Percentiles rank a stretch among this genome's conserved stretches.
Conservation (phyloP, 2,329 filamentous ascomycete genomes). For the Penicillium sumatraense region DNA sequence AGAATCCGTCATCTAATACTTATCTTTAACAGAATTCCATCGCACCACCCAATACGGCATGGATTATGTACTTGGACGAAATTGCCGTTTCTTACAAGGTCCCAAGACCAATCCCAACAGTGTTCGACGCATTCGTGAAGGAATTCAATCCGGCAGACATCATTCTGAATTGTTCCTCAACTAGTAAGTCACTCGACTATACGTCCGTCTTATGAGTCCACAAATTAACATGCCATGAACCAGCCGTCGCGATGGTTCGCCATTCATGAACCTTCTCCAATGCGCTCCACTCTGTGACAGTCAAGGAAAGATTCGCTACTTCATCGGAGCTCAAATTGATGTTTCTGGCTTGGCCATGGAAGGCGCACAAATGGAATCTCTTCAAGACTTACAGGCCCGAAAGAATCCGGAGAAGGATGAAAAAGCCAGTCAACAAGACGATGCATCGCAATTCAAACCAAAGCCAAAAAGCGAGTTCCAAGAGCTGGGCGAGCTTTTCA, state of each 20-base stretch:
- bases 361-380: conserved; percentile 66
- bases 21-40: conserved; percentile 69
- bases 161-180: conserved; percentile 76
- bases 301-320: conserved; percentile 68
- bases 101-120: conserved; percentile 70
- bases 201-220: neutral
- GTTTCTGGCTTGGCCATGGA: conserved; percentile 71
- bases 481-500: conserved; percentile 71
- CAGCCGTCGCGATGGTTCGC: conserved; percentile 72
- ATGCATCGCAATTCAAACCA: conserved; percentile 16
- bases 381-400: conserved; percentile 52
- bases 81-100: conserved; percentile 79
- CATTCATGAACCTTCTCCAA: conserved; percentile 78
- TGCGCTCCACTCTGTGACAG: conserved; percentile 71
- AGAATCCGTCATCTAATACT: neutral
- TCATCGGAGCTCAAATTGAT: conserved; percentile 74
- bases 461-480: conserved; percentile 64
- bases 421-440: neutral
- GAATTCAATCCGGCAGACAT: conserved; percentile 66
- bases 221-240: conserved; percentile 5
- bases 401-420: conserved; percentile 24
- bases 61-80: conserved; percentile 72
- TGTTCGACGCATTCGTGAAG: conserved; percentile 66
- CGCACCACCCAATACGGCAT: conserved; percentile 75
- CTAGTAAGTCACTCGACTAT: conserved; percentile 55